Evolutionary conservation across 1,139 yeast genomes (phyloP).

Genomic region (Lodderomyces margitis): DNA sequence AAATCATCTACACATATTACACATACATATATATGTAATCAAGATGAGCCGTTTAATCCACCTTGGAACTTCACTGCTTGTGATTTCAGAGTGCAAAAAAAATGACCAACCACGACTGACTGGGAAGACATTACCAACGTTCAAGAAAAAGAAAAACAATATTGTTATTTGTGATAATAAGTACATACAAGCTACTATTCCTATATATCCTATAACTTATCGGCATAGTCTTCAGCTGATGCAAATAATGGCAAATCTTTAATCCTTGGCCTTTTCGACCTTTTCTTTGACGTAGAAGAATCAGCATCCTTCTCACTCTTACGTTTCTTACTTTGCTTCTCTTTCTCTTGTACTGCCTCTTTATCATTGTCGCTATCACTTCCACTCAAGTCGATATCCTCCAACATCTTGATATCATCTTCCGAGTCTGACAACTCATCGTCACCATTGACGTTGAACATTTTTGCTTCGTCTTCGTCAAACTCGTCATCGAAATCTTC

Average conservation of each 20-base stretch:
- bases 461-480: conserved; percentile 19
- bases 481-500: conserved; percentile 21
- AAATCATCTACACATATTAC: no score
- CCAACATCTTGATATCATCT: conserved; percentile 24
- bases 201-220: background rate
- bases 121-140: no score
- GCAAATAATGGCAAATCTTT: conserved; percentile 83
- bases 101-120: no score
- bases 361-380: conserved; percentile 20
- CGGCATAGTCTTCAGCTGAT: conserved; percentile 82
- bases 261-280: conserved; percentile 57
- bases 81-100: no score
- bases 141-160: no score
- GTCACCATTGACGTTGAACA: conserved; percentile 32
- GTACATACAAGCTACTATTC: background rate
- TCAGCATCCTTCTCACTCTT: conserved; percentile 14
- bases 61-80: no score
- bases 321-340: conserved; percentile 27
- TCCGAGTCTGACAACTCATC: conserved; percentile 43
- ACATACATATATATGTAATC: no score
- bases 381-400: conserved; percentile 30
- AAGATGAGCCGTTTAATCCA: no score
- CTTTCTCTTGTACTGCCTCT: conserved; percentile 19
- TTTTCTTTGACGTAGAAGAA: conserved; percentile 19
- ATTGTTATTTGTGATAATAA: background rate